These are phyloP conservation scores for Umbilicaria muhlenbergii DNA, from an alignment of 495 filamentous ascomycete species.

Conservation along the genomic window DNA sequence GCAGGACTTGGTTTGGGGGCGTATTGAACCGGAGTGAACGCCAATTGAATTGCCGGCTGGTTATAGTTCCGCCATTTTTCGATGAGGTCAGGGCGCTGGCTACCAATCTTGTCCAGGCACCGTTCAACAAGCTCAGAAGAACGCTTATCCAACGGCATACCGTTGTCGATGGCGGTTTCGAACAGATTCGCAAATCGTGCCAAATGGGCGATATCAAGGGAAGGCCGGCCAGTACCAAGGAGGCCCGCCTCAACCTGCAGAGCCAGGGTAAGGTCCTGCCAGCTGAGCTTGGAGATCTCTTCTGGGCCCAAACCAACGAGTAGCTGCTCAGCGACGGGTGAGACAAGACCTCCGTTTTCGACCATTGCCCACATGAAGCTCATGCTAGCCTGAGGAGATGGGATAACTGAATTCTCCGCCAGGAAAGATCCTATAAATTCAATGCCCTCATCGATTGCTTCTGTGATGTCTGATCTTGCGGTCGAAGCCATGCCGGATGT, in stretches of 20 bases:
- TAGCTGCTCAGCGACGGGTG: slow-evolving; percentile 44
- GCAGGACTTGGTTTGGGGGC: slow-evolving; percentile 13
- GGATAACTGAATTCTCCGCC: slow-evolving; percentile 27
- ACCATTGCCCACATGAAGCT: slow-evolving; percentile 59
- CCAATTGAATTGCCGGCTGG: slow-evolving; percentile 19
- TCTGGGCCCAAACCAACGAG: slow-evolving; percentile 44
- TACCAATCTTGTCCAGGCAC: slow-evolving; percentile 34
- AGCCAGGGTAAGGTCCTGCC: slow-evolving; percentile 41
- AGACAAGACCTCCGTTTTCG: slow-evolving; percentile 48
- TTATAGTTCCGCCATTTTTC: slow-evolving; percentile 41
- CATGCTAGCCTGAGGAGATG: slow-evolving; percentile 38
- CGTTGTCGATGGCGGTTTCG: slow-evolving; percentile 32
- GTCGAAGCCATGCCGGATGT: slow-evolving; percentile 17
- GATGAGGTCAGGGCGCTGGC: slow-evolving; percentile 38
- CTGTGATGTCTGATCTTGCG: slow-evolving; percentile 35
- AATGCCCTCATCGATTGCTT: slow-evolving; percentile 76
- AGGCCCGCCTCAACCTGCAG: slow-evolving; percentile 50
- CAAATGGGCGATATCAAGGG: slow-evolving; percentile 36
- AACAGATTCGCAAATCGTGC: slow-evolving; percentile 48
- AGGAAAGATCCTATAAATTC: slow-evolving; percentile 55
- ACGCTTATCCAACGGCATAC: slow-evolving; percentile 31
- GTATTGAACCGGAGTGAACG: slow-evolving; percentile 18
- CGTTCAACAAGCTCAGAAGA: slow-evolving; percentile 40
- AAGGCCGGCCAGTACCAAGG: slow-evolving; percentile 27
- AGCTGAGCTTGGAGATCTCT: slow-evolving; percentile 36